Percentiles rank a stretch among this genome's conserved stretches.
Evolutionary conservation across 2,329 filamentous ascomycete species (phyloP).

Genomic region (Xylaria sp.): DNA sequence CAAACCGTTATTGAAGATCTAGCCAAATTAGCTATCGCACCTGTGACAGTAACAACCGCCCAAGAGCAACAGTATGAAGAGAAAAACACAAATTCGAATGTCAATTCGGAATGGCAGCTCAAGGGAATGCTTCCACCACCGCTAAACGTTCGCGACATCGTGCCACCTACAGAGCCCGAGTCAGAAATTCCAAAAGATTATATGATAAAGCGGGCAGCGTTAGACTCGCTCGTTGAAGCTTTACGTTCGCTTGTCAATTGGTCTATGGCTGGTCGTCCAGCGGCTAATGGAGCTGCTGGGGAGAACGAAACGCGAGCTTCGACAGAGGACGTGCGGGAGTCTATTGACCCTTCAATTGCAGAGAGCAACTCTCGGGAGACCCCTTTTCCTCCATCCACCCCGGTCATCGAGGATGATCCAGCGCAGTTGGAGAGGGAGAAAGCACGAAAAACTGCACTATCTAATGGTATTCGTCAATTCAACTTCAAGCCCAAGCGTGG

Average conservation of each 20-base stretch:
- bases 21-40: conserved; percentile 81
- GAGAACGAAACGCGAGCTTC: conserved; percentile 61
- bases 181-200: conserved; percentile 86
- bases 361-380: conserved; percentile 68
- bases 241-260: conserved; percentile 90
- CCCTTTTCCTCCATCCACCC: conserved; percentile 67
- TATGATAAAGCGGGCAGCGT: conserved; percentile 83
- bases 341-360: conserved; percentile 72
- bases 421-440: conserved; percentile 94
- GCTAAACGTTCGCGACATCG: conserved; percentile 78
- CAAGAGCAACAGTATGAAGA: conserved; percentile 91
- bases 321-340: conserved; percentile 65
- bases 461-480: conserved; percentile 87
- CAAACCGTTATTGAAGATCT: conserved; percentile 94
- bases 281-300: conserved; percentile 57
- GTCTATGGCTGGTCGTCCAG: conserved; percentile 71
- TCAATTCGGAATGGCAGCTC: conserved; percentile 80
- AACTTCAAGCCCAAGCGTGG: conserved; percentile 98
- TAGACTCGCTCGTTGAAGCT: conserved; percentile 88
- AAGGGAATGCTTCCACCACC: conserved; percentile 85
- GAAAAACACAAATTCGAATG: conserved; percentile 65
- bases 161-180: conserved; percentile 64
- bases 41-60: conserved; percentile 73
- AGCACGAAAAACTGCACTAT: conserved; percentile 88
- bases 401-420: conserved; percentile 83